phyloP scores from a whole-genome alignment of 306 rosid genomes.

The Luffa acutangula region DNA sequence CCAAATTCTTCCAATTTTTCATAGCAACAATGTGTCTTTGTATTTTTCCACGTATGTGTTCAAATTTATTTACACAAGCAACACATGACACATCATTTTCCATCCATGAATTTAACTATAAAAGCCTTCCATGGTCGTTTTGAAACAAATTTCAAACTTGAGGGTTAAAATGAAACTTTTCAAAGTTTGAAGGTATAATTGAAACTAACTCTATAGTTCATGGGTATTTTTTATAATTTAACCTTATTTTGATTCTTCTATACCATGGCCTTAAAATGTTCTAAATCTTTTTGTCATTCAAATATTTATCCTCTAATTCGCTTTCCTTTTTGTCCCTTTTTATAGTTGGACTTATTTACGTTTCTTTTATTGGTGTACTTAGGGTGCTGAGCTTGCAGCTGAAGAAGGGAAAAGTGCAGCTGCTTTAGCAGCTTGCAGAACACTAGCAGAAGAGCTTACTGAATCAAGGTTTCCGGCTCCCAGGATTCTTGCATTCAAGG shows the following conservation, averaged over 20 bases:
- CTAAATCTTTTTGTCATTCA: not conserved
- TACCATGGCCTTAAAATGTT: not conserved
- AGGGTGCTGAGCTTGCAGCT: constrained; percentile 93
- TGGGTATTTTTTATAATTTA: too few relatives aligned
- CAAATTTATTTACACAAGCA: too few relatives aligned
- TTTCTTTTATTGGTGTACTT: constrained; percentile 21
- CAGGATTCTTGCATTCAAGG: constrained; percentile 93
- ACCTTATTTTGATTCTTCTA: not conserved
- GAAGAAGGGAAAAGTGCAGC: constrained; percentile 93
- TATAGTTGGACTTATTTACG: not conserved
- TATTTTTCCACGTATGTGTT: too few relatives aligned
- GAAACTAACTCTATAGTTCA: too few relatives aligned
- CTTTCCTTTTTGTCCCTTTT: not conserved
- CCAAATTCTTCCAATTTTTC: too few relatives aligned
- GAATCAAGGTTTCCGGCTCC: constrained; percentile 96
- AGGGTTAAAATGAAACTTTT: too few relatives aligned
- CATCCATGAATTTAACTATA: too few relatives aligned
- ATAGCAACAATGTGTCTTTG: too few relatives aligned
- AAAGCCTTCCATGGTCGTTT: too few relatives aligned
- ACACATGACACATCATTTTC: too few relatives aligned
- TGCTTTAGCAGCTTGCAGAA: constrained; percentile 94
- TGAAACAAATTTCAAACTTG: too few relatives aligned
- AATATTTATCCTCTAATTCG: not conserved
- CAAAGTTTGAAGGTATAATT: too few relatives aligned
- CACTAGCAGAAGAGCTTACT: constrained; percentile 91